Conservation (phyloP, 805 yeast species). For the Candida glaebosa region DNA sequence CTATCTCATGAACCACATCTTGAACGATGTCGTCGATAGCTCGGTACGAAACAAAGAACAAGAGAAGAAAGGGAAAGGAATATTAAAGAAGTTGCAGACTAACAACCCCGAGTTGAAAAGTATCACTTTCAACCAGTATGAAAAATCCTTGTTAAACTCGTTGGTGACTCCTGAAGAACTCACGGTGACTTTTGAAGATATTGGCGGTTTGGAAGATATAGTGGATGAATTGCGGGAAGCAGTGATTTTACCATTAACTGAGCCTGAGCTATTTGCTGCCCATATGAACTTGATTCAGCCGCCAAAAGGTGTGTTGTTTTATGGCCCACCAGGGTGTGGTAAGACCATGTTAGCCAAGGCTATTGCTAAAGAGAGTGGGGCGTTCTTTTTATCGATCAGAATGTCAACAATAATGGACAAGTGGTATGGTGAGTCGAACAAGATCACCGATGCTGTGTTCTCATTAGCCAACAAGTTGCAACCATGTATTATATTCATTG, state of each 20-base stretch:
- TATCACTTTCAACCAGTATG: slow-evolving; percentile 66
- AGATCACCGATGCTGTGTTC: slow-evolving; percentile 88
- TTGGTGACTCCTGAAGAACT: slow-evolving; percentile 86
- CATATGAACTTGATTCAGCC: slow-evolving; percentile 73
- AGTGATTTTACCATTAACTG: slow-evolving; percentile 76
- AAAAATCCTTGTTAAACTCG: slow-evolving; percentile 68
- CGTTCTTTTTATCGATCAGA: slow-evolving; percentile 84
- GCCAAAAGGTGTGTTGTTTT: slow-evolving; percentile 88
- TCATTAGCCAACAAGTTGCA: slow-evolving; percentile 84
- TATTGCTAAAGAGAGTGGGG: slow-evolving; percentile 85
- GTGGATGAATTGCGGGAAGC: slow-evolving; percentile 84
- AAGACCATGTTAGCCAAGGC: slow-evolving; percentile 98
- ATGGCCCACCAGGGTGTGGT: slow-evolving; percentile 98
- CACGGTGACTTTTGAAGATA: slow-evolving; percentile 67
- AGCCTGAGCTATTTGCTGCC: slow-evolving; percentile 70
- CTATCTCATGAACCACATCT: slow-evolving; percentile 48
- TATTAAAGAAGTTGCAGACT: slow-evolving; percentile 32
- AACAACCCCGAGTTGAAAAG: slow-evolving; percentile 56
- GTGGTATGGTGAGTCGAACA: slow-evolving; percentile 96
- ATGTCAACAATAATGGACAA: slow-evolving; percentile 95
- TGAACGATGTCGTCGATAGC: slow-evolving; percentile 32
- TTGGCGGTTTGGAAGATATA: slow-evolving; percentile 84
- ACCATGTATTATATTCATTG: slow-evolving; percentile 94
- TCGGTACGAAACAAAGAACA: slow-evolving; percentile 50
- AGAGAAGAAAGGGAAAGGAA: slow-evolving; percentile 56